Conservation (phyloP, 345 rosid species). For the Hibiscus mutabilis region DNA sequence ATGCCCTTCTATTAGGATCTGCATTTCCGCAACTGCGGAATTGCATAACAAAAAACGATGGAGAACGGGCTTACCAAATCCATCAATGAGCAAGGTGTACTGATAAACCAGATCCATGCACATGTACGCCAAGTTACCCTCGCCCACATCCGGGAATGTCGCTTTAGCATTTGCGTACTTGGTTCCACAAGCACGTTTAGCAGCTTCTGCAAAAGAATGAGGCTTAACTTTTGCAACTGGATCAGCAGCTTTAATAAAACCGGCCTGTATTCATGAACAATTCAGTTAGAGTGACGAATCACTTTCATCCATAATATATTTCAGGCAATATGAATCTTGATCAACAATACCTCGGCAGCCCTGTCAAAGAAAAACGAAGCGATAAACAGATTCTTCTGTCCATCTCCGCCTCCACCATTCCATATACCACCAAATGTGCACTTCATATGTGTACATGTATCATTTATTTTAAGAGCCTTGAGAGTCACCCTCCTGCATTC, state of each 20-base stretch:
- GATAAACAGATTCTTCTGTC: conserved; percentile 82
- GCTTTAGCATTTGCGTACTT: conserved; percentile 58
- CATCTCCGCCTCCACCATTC: conserved; percentile 99
- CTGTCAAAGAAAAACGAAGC: conserved; percentile 96
- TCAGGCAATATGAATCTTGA: background rate
- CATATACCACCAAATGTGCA: conserved; percentile 96
- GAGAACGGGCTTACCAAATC: background rate
- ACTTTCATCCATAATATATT: background rate
- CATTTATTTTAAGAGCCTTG: background rate
- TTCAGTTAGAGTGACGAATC: conserved; percentile 3
- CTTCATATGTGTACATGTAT: conserved; percentile 39
- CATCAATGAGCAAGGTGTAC: background rate
- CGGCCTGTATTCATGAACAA: conserved; percentile 46
- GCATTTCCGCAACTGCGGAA: background rate
- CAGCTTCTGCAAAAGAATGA: conserved; percentile 63
- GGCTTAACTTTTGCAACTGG: conserved; percentile 81
- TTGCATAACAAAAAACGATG: conserved; percentile 21
- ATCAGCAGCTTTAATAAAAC: conserved; percentile 47
- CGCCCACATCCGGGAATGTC: conserved; percentile 41
- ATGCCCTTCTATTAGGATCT: background rate
- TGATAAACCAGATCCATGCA: conserved; percentile 56
- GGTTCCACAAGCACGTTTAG: conserved; percentile 79
- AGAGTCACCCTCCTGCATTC: conserved; percentile 60
- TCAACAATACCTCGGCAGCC: conserved; percentile 78
- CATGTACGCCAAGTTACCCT: conserved; percentile 53